A percentile compares a stretch with the other conserved stretches of the same genome.
Evolutionary conservation across 495 filamentous ascomycete genomes (phyloP).

Genomic region (Evansstolkia leycettana): DNA sequence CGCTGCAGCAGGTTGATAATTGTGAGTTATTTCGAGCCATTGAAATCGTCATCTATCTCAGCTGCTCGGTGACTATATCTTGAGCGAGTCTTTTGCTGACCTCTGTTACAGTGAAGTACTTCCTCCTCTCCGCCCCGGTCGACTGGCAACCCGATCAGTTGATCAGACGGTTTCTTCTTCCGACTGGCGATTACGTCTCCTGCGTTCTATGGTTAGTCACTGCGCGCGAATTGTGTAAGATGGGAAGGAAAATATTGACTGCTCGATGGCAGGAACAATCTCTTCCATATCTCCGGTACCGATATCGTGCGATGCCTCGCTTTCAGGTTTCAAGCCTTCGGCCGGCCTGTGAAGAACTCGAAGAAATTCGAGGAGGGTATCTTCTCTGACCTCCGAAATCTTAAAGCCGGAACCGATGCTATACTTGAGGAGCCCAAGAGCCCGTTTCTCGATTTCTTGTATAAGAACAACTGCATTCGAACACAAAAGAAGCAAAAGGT

Average conservation of each 20-base stretch:
- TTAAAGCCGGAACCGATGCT: slow-evolving; percentile 98
- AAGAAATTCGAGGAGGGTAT: slow-evolving; percentile 99
- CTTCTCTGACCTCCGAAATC: slow-evolving; percentile 94
- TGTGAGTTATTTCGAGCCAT: slow-evolving; percentile 44
- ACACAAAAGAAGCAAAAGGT: slow-evolving; percentile 99
- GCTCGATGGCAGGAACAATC: slow-evolving; percentile 61
- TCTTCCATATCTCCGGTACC: slow-evolving; percentile 97
- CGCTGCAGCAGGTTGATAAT: slow-evolving; percentile 96
- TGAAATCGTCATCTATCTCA: slow-evolving; percentile 2
- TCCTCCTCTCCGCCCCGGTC: slow-evolving; percentile 95
- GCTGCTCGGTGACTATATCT: too few relatives aligned
- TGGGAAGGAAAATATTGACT: too few relatives aligned
- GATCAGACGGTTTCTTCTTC: slow-evolving; percentile 87
- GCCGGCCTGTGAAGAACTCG: slow-evolving; percentile 95
- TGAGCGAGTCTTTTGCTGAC: neutral
- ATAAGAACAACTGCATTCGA: slow-evolving; percentile 99
- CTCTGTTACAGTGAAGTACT: slow-evolving; percentile 82
- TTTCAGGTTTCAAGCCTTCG: slow-evolving; percentile 97
- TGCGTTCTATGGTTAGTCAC: slow-evolving; percentile 80
- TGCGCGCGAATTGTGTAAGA: too few relatives aligned
- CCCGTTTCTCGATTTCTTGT: slow-evolving; percentile 93
- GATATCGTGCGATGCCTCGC: slow-evolving; percentile 97
- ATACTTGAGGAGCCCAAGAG: slow-evolving; percentile 98
- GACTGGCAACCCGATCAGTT: slow-evolving; percentile 97
- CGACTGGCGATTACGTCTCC: slow-evolving; percentile 96